Conservation (phyloP, 1,284 basidiomycete genomes). For the Pseudozyma sp. region DNA sequence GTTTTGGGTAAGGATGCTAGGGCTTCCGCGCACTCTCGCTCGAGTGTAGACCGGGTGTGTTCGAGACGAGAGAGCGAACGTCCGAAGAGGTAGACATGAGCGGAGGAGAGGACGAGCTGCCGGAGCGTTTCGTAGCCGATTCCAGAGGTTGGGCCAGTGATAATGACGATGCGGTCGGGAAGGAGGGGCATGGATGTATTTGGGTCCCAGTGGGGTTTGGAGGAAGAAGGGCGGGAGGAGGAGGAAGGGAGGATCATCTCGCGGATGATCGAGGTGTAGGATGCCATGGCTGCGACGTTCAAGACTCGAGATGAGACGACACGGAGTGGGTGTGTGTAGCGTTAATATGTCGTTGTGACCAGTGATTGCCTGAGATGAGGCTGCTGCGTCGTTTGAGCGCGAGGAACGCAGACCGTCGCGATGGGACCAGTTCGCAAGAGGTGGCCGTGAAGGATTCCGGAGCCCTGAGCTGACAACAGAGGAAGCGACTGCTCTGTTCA, state of each 20-base stretch:
- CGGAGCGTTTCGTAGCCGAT: conserved; percentile 57
- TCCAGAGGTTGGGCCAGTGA: conserved; percentile 63
- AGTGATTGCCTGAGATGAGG: background rate
- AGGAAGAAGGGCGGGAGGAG: background rate
- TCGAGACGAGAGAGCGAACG: conserved; percentile 16
- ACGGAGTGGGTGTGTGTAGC: background rate
- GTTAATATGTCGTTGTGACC: background rate
- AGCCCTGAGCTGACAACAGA: no score
- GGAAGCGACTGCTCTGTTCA: no score
- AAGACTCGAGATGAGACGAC: background rate
- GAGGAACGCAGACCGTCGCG: no score
- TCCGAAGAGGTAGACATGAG: conserved; percentile 58
- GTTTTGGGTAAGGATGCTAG: background rate
- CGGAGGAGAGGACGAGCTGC: conserved; percentile 47
- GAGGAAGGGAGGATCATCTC: conserved; percentile 17
- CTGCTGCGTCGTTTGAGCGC: no score
- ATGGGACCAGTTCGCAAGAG: no score
- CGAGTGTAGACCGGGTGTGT: conserved; percentile 7
- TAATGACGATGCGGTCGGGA: conserved; percentile 45
- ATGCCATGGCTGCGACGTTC: conserved; percentile 20
- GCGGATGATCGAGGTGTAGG: conserved; percentile 21
- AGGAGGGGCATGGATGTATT: conserved; percentile 26
- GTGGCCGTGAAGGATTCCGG: no score
- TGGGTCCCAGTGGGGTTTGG: conserved; percentile 22
- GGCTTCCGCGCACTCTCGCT: conserved; percentile 8